phyloP scores from a whole-genome alignment of 164 flowering plant genomes.

The Vitis labrusca region DNA sequence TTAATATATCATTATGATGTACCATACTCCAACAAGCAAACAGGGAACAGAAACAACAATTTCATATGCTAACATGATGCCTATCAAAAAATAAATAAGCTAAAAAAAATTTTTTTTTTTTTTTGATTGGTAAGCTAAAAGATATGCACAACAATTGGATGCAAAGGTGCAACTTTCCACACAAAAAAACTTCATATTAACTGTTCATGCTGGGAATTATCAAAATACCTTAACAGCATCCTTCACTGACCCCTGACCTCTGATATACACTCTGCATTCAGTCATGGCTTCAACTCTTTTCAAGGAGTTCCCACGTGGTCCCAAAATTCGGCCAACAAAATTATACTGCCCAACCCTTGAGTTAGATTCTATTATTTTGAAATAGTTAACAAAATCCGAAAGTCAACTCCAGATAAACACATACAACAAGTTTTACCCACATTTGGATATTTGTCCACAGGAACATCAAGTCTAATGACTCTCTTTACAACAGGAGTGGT shows the following conservation, averaged over 20 bases:
- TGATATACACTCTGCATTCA: slow-evolving; percentile 75
- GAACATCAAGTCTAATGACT: slow-evolving; percentile 82
- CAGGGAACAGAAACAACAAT: background rate
- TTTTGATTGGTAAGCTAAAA: too few relatives aligned
- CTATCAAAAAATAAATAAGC: too few relatives aligned
- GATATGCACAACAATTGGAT: background rate
- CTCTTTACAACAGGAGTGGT: slow-evolving; percentile 57
- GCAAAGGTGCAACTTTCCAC: background rate
- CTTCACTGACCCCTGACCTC: slow-evolving; percentile 85
- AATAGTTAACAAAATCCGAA: background rate
- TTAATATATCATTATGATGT: background rate
- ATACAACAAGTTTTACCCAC: slow-evolving; percentile 31
- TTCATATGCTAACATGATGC: background rate
- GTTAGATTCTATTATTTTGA: background rate
- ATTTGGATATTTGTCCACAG: slow-evolving; percentile 77
- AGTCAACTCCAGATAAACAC: background rate
- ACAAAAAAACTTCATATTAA: background rate
- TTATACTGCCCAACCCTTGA: slow-evolving; percentile 53
- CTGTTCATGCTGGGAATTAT: background rate
- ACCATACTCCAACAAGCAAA: background rate
- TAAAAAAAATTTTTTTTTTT: too few relatives aligned
- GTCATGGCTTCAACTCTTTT: slow-evolving; percentile 84
- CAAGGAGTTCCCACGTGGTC: slow-evolving; percentile 89
- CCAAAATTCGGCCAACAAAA: slow-evolving; percentile 85
- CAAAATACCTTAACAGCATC: slow-evolving; percentile 68